phyloP scores from a whole-genome alignment of 352 stramenopile genomes.

The Phytopythium chamaehyphon region DNA sequence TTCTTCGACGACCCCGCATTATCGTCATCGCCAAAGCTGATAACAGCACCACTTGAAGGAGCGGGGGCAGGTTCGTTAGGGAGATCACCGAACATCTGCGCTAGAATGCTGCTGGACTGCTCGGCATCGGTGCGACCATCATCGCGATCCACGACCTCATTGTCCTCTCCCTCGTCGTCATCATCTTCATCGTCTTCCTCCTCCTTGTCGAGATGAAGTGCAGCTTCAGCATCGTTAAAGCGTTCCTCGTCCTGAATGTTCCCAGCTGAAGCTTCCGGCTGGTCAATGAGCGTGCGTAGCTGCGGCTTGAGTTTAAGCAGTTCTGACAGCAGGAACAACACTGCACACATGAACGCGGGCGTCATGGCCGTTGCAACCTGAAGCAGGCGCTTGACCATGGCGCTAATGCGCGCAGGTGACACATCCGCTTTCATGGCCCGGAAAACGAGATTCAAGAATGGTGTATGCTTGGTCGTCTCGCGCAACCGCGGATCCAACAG shows the following conservation, averaged over 20 bases:
- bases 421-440: conserved; percentile 95
- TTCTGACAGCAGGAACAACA: conserved; percentile 95
- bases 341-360: conserved; percentile 88
- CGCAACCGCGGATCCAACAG: conserved; percentile 87
- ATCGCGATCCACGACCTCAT: conserved; percentile 16
- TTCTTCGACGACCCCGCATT: neutral
- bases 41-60: conserved; percentile 6
- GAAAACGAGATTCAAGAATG: conserved; percentile 99
- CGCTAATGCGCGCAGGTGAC: conserved; percentile 71
- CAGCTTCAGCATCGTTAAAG: conserved; percentile 38
- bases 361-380: conserved; percentile 80
- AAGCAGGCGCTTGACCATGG: conserved; percentile 94
- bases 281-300: conserved; percentile 65
- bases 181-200: conserved; percentile 29
- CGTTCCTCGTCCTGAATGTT: conserved; percentile 41
- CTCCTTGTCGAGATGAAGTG: conserved; percentile 36
- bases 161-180: conserved; percentile 23
- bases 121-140: conserved; percentile 51
- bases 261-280: conserved; percentile 35
- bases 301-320: conserved; percentile 85
- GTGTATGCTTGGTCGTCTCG: conserved; percentile 92
- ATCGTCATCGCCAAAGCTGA: conserved; percentile 40
- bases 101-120: conserved; percentile 47
- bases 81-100: conserved; percentile 59
- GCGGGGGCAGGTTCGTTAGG: conserved; percentile 8